Base-by-base conservation (phyloP, 2,329 filamentous ascomycete genomes). In the Malbranchea cinnamomea region DNA sequence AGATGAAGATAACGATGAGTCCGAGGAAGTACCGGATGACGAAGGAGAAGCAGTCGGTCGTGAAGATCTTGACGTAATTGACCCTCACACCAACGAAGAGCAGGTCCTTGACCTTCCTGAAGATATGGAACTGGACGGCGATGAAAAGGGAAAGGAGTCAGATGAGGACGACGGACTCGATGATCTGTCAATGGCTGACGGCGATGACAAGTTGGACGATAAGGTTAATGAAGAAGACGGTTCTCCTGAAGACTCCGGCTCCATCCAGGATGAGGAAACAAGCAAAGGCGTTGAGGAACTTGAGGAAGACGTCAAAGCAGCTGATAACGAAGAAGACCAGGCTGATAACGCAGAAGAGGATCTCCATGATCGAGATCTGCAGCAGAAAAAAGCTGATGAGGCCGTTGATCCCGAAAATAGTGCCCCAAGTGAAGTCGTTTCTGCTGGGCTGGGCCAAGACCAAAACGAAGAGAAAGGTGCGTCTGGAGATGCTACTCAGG, bases 101-200 rank as follows among this genome's bases (percentile, higher is more conserved):
- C 75, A 92, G 36, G 74, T 77, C 2, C 62, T 93, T 36, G 83
- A 85, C 26, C 62, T 93, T 13, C 84, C 84, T 0, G 84, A 93
- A 23, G 82, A 93, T 40, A 78, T 94, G 65, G 75, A 91, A 34
- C 67, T 89, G 32, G 78, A 87, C 39, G 77, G 71, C 6, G 62
- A 80, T 16, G 68, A 71, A 18, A 62, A 69, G 28, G 46, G 40
- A 11, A 68, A 68, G 4, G 62, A 57, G 18, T 54, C 51, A 32
- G 53, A 79, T 31, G 65, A 65, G 2, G 65, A 71, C 39, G 54
- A 57, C 35, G 56, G 60, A 22, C 51, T 64, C 33, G 58, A 65
- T 27, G 63, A 67, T 16, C 56, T 64, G 13, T 52, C 59, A 12
- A 47, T 54, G 30, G 54, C 57, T 33, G 54, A 53, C 9, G 53